Conservation (phyloP, 768 basidiomycete genomes). For the Butyriboletus loyo region DNA sequence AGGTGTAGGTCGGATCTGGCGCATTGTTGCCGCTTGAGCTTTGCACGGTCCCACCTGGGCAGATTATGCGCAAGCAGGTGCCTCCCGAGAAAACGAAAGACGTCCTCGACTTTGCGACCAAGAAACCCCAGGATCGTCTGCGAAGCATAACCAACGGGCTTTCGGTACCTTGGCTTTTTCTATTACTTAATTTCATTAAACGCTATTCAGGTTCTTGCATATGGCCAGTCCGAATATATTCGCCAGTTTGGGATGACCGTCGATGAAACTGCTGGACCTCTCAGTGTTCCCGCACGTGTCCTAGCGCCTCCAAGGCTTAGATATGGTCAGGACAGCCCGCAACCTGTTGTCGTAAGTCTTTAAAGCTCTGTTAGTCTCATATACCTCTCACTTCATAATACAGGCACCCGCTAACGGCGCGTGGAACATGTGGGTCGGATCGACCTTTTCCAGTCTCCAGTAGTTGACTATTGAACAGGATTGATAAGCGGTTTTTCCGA, state of each 20-base stretch:
- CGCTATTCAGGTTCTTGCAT: conserved; percentile 49
- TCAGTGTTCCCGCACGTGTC: conserved; percentile 59
- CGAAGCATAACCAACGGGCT: conserved; percentile 52
- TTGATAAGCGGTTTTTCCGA: conserved; percentile 67
- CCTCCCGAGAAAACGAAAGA: conserved; percentile 63
- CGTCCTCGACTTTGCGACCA: conserved; percentile 66
- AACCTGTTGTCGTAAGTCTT: conserved; percentile 52
- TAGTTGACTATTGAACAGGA: conserved; percentile 38
- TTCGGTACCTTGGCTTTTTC: conserved; percentile 34
- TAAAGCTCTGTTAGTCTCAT: neutral
- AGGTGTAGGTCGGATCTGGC: conserved; percentile 51
- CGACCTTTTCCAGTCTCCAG: neutral
- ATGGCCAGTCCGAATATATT: conserved; percentile 74
- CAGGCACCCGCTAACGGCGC: conserved; percentile 63
- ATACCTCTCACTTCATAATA: conserved; percentile 2
- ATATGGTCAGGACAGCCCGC: conserved; percentile 58
- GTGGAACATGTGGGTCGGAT: conserved; percentile 68
- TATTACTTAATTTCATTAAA: neutral
- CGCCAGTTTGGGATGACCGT: conserved; percentile 71
- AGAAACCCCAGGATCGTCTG: conserved; percentile 57
- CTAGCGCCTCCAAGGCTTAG: conserved; percentile 61
- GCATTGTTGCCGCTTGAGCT: conserved; percentile 68
- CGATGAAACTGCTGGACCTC: conserved; percentile 45
- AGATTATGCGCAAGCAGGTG: conserved; percentile 70
- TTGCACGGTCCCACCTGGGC: conserved; percentile 59